Percentiles rank a stretch among this genome's conserved stretches.
These are phyloP conservation scores for Nannochloropsis gaditana DNA, from an alignment of 108 stramenopile species.

Conservation along the genomic window DNA sequence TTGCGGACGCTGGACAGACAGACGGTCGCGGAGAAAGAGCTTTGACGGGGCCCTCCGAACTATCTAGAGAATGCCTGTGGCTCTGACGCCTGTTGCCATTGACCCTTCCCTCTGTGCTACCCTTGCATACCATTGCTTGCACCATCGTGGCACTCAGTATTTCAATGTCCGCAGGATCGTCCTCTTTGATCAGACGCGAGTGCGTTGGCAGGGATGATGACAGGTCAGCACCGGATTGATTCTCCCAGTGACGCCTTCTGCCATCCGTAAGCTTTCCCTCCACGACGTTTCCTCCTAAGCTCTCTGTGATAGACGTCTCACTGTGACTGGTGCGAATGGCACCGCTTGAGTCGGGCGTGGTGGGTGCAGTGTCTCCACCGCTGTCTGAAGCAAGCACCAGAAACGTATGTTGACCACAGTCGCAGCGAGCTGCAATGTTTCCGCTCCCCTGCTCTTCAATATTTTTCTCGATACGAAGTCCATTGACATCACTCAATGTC, in stretches of 20 bases:
- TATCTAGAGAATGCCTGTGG: background rate
- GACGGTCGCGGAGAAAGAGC: background rate
- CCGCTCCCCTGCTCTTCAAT: too few species aligned
- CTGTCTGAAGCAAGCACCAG: background rate
- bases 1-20: background rate
- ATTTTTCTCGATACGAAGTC: too few species aligned
- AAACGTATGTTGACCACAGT: background rate
- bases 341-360: background rate
- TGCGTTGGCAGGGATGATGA: background rate
- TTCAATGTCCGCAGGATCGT: background rate
- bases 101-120: background rate
- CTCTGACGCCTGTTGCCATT: background rate
- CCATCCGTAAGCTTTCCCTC: background rate
- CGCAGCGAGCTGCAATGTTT: background rate
- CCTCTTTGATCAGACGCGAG: background rate
- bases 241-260: background rate
- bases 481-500: too few species aligned
- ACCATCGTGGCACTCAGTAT: constrained; percentile 3
- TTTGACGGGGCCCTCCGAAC: background rate
- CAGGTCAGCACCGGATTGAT: background rate
- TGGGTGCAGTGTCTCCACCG: background rate
- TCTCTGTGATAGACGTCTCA: background rate
- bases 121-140: background rate
- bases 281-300: background rate
- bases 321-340: background rate